Base-by-base conservation (phyloP, 2,329 filamentous ascomycete genomes). In the Arthrobotrys conoides region DNA sequence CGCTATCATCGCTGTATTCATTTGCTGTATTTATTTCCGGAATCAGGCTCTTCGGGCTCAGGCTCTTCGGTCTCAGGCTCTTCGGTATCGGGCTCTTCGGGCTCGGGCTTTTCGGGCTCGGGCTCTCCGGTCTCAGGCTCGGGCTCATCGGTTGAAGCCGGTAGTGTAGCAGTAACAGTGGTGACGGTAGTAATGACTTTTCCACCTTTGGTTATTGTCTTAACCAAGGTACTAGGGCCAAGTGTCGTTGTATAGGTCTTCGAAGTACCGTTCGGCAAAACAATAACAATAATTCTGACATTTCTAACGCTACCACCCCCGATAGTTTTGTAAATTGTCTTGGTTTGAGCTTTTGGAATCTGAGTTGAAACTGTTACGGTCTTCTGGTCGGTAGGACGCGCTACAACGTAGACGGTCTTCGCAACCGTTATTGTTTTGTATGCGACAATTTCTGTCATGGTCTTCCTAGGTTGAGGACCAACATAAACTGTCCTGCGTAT, bases 321-420 rank as follows among this genome's bases (percentile, higher is more conserved):
- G 44, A 46, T 20, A 46, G 44, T 46, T 20, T 46, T 46, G 44
- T 46, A 46, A 46, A 46, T 20, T 20, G 44, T 46, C 44, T 18
- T 46, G 8, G 18, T n/a, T n/a, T n/a, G n/a, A n/a, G n/a, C n/a
- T n/a, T n/a, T n/a, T n/a, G 44, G 44, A 46, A 46, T n/a, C 44
- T 6, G 44, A 20, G 18, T 46, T 46, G 44, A 46, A 46, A 46
- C 44, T 20, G 44, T 46, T 46, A 46, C 44, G 44, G 44, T 8
- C 16, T 46, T 6, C 44, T 46, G 44, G 16, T 20, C 6, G 44
- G 44, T 46, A 46, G 44, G 44, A 18, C 20, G 8, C 5, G 44
- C 44, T 46, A 46, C 44, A 10, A 46, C 44, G 44, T 46, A 46
- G 44, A 46, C 8, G 44, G 44, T 46, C 44, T 46, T 46, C 44